Base-by-base conservation (phyloP, 2,329 filamentous ascomycete genomes). In the Aspergillus sp. region DNA sequence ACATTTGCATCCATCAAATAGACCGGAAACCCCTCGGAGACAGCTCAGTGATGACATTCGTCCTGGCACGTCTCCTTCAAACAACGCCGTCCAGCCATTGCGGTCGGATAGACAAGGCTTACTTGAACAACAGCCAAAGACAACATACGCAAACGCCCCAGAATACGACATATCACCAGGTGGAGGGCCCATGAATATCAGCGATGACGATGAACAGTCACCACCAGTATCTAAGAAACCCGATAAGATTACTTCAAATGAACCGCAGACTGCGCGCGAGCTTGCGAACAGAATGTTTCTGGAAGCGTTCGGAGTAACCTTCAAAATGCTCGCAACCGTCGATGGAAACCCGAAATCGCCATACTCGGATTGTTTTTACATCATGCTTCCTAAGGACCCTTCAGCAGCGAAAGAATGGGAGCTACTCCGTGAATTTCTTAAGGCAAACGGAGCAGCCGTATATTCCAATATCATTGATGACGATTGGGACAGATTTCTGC, bases 401-500 rank as follows among this genome's bases (percentile, higher is more conserved):
- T 47, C 42, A 20, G 45, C 54, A 10, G 47, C 49, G 8, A 42
- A 36, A 1, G 69, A 73, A 36, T 63, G 58, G 44, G 24, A 65
- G n/a, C 30, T 65, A 3, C 35, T 72, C 2, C 43, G 62, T 10
- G 45, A 54, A 8, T 64, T 61, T 24, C 54, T 72, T 19, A 63
- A 68, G 14, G 50, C 47, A 0, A 55, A 65, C 16, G 45, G 16
- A 11, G 41, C 14, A 13, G 3, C 10, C 7, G 19, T 42, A 9
- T 42, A 19, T 20, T 19, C 40, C 11, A 42, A 17, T 20, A 14
- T 8, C 4, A 53, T 60, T 17, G 47, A 58, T 22, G 64, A 61
- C 14, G 70, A 71, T 47, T 74, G 72, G 72, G 61, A 61, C 16
- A 67, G 60, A 43, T 74, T 74, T 52, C 50, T 61, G 7, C 56